Evolutionary conservation across 768 basidiomycete species (phyloP), one percentile per base, ranked within the genome.

Genomic region (Lenzites betulinus): DNA sequence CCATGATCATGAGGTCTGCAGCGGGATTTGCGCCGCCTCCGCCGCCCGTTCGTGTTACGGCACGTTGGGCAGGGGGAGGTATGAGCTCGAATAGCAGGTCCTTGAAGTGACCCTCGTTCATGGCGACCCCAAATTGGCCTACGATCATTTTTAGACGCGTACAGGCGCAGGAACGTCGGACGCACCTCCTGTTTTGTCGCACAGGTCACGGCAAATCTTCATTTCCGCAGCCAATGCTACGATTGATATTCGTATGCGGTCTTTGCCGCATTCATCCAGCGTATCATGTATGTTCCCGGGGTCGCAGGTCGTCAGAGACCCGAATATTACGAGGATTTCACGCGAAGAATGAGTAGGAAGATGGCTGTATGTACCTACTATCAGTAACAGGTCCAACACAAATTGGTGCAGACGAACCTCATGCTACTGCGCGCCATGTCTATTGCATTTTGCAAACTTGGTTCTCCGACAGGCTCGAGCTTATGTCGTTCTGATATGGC

Each of bases 1-100:
- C 97, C 93, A 99, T 98, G 83, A 97, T 91, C 91, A 99, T 97
- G 53, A 99, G 78, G 75, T 98, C 96, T 0, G 92, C 88, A 0
- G 88, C 83, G 22, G 84, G 83, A 63, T 87, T 89, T 12, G 78
- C 74, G 12, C 74, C 71, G 5, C 79, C 75, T 50, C 77, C 78
- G 0, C 80, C 81, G 3, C 78, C 71, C 2, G 78, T 69, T 28
- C 85, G 80, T 6, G 80, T 71, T 22, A 85, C 64, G 3, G 83
- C 79, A 6, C 82, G 83, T 69, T 92, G 90, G 0, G 95, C 93
- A 0, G 97, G 97, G 0, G 97, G 97, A 20, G 95, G 94, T 22
- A 99, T 89, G 23, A 93, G 84, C 68, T 98, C 97, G 75, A 98
- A 98, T 9, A 99, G 78, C 18, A 98, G 81, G 71, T 99, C 97